Evolutionary conservation across 163 green algal genomes (phyloP).

Genomic region (Trebouxia gelatinosa): DNA sequence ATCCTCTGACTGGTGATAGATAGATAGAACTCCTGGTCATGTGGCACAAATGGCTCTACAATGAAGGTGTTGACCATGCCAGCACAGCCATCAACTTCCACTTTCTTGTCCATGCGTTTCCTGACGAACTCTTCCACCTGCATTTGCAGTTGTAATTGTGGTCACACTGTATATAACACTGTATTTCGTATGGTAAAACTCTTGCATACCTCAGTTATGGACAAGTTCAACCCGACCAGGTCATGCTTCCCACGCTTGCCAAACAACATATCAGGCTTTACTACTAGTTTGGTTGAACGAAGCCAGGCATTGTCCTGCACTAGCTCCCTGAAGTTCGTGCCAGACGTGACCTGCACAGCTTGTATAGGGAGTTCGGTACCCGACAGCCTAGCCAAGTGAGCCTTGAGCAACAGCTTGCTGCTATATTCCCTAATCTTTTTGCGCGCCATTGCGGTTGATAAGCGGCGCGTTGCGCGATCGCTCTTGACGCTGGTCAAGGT

Average conservation of each 20-base stretch:
- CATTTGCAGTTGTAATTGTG: too few relatives aligned
- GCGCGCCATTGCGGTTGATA: too few relatives aligned
- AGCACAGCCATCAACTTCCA: constrained; percentile 45
- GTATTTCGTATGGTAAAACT: too few relatives aligned
- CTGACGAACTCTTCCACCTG: constrained; percentile 78
- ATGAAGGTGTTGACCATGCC: constrained; percentile 89
- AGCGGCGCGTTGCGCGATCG: too few relatives aligned
- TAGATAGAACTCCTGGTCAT: constrained; percentile 87
- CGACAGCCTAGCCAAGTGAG: too few relatives aligned
- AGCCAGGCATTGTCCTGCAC: not conserved
- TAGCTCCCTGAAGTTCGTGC: not conserved
- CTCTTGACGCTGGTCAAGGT: too few relatives aligned
- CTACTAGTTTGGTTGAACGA: constrained; percentile 57
- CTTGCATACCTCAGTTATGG: constrained; percentile 50
- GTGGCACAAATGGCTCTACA: constrained; percentile 91
- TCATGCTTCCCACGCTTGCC: constrained; percentile 94
- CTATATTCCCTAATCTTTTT: too few relatives aligned
- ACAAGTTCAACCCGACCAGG: constrained; percentile 89
- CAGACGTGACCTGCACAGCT: not conserved
- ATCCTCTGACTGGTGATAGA: constrained; percentile 61
- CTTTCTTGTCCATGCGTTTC: constrained; percentile 67
- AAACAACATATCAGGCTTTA: constrained; percentile 97
- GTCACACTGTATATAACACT: too few relatives aligned
- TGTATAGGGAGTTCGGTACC: not conserved
- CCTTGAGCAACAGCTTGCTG: too few relatives aligned